These are phyloP conservation scores for Solanum bukasovii DNA, from an alignment of 257 asterid species.

Conservation along the genomic window DNA sequence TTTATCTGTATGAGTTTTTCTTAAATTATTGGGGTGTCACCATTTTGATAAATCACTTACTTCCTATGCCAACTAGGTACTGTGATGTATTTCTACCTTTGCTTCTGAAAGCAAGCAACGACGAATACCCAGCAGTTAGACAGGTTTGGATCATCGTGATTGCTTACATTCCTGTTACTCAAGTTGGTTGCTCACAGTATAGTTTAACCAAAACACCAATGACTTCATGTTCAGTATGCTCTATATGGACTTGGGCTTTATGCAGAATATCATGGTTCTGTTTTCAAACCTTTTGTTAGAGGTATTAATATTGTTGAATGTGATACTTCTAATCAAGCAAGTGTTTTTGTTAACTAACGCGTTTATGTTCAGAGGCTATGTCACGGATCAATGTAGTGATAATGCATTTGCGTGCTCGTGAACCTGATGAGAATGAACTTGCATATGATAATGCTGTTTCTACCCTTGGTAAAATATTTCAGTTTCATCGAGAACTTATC, in stretches of 20 bases:
- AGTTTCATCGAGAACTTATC: not conserved
- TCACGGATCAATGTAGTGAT: constrained; percentile 82
- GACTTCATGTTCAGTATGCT: constrained; percentile 46
- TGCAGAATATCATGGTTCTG: constrained; percentile 38
- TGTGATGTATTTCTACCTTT: not conserved
- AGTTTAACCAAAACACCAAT: too few species aligned
- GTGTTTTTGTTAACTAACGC: not conserved
- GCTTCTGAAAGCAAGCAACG: not conserved
- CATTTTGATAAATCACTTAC: not conserved
- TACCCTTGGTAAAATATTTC: not conserved
- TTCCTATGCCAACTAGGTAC: not conserved
- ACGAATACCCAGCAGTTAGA: not conserved
- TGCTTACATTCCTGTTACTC: not conserved
- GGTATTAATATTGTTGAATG: constrained; percentile 25
- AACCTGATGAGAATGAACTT: constrained; percentile 45
- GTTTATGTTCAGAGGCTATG: constrained; percentile 46
- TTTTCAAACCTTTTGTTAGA: constrained; percentile 60
- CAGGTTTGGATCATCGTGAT: not conserved
- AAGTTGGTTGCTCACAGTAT: not conserved
- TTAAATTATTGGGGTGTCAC: not conserved
- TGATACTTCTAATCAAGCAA: not conserved
- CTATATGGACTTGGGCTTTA: constrained; percentile 88
- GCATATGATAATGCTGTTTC: not conserved
- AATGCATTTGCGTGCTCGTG: constrained; percentile 48
- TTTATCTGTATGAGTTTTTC: not conserved